These are phyloP conservation scores for Agaricus bisporus DNA, from an alignment of 768 basidiomycete species.

Conservation along the genomic window DNA sequence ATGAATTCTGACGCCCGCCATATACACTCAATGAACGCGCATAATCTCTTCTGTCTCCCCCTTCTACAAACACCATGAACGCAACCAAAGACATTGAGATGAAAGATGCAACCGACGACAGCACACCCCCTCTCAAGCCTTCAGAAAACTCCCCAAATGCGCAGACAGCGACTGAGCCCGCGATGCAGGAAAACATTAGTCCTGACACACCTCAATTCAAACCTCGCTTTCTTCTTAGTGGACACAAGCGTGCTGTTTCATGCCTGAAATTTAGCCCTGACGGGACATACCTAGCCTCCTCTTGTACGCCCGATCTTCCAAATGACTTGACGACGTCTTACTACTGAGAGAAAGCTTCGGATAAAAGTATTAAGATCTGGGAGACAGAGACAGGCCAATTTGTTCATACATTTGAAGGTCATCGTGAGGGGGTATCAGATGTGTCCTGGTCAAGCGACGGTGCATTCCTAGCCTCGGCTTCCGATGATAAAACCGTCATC, in stretches of 20 bases:
- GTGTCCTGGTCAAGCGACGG: constrained; percentile 85
- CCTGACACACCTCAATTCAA: constrained; percentile 43
- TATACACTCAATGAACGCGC: neutral
- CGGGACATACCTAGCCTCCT: constrained; percentile 75
- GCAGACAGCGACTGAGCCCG: neutral
- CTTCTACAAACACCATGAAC: neutral
- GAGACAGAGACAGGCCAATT: constrained; percentile 67
- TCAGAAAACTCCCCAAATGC: neutral
- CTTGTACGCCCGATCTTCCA: constrained; percentile 47
- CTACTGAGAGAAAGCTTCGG: constrained; percentile 56
- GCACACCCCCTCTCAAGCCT: neutral
- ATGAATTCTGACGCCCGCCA: constrained; percentile 1
- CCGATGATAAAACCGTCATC: constrained; percentile 86
- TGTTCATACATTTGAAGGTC: constrained; percentile 66
- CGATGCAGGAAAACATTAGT: constrained; percentile 1
- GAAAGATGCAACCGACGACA: constrained; percentile 4
- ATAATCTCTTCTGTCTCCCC: neutral
- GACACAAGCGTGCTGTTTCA: constrained; percentile 80
- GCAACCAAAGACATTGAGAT: constrained; percentile 9
- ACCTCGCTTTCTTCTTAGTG: constrained; percentile 59
- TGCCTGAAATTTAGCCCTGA: constrained; percentile 87
- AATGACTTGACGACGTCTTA: constrained; percentile 6
- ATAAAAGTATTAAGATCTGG: constrained; percentile 81
- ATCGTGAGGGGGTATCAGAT: constrained; percentile 82
- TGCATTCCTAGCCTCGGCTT: constrained; percentile 82